phyloP scores from a whole-genome alignment of 2,329 filamentous ascomycete species.

The Calonectria fujianensis region DNA sequence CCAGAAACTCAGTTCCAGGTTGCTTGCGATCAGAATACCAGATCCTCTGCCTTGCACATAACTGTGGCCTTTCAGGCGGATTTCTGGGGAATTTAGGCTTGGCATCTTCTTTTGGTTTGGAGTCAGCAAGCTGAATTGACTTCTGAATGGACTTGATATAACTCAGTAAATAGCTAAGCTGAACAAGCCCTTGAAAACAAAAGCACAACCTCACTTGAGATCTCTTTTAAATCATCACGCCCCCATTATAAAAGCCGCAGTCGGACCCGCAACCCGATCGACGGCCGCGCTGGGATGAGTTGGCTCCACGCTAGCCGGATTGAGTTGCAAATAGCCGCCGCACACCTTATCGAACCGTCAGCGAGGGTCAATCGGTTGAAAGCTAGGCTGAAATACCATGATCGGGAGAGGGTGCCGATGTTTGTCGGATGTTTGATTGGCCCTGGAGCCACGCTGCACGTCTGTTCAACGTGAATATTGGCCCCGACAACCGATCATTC shows the following conservation, averaged over 20 bases:
- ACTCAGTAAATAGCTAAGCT: background rate
- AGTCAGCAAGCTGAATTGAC: too few species aligned
- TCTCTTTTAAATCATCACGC: background rate
- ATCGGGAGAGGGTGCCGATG: background rate
- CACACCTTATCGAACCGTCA: background rate
- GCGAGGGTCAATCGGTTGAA: background rate
- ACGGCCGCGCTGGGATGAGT: too few species aligned
- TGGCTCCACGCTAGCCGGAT: background rate
- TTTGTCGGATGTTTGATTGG: too few species aligned
- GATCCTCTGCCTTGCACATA: slow-evolving; percentile 30
- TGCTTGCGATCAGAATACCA: slow-evolving; percentile 18
- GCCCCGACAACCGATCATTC: too few species aligned
- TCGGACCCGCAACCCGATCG: background rate
- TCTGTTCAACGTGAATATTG: too few species aligned
- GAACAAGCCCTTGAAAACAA: background rate
- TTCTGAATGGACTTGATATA: background rate
- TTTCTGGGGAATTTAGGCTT: background rate
- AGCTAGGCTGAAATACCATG: background rate
- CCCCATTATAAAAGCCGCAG: background rate
- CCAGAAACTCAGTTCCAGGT: slow-evolving; percentile 41
- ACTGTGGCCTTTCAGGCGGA: background rate
- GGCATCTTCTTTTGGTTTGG: background rate
- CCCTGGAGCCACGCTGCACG: too few species aligned
- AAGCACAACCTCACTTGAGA: background rate
- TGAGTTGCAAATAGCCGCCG: background rate